Base-by-base conservation (phyloP, 108 stramenopile species). In the Epithemia pelagica region DNA sequence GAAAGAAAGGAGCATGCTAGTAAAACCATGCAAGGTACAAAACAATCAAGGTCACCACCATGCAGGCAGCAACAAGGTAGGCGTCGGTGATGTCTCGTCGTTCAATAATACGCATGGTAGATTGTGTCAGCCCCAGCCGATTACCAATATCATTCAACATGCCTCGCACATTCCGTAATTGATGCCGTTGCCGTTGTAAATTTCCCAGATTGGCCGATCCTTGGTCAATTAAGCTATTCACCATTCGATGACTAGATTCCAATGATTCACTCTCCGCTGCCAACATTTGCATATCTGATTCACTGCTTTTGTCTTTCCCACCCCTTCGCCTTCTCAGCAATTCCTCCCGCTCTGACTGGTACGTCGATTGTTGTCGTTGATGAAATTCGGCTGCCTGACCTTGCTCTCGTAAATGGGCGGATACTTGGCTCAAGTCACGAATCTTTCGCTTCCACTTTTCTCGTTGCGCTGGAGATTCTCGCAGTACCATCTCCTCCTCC, bases 361-460 rank as follows among this genome's bases (percentile, higher is more conserved):
- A 58, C 54, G n/a, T 25, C 2, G 65, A 66, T 46, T 46, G 37
- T 46, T 46, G 37, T 46, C 15, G 37, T 10, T 46, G 15, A 46
- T 46, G 37, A 10, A 5, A 15, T 18, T 56, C 21, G 26, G 51
- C 27, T 2, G 30, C 27, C 68, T 88, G 84, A 51, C 84, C 91
- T 52, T 73, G 66, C 52, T 75, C 69, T 30, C 83, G 86, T 54
- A 89, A 78, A 32, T 75, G 77, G 31, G 68, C 55, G 26, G 75
- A 78, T 23, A 89, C 91, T 77, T 88, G 83, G 27, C 82, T 71
- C 1, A 92, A 64, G 77, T 89, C 88, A 55, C 78, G 66, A 60
- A 92, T 90, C 73, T 92, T 92, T 32, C 87, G 82, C 55, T 79
- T 88, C 91, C 91, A 92, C 10, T 82, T 80, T 62, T 89, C 86